Base-by-base conservation (phyloP, 306 rosid species). In the Clitoria ternatea region DNA sequence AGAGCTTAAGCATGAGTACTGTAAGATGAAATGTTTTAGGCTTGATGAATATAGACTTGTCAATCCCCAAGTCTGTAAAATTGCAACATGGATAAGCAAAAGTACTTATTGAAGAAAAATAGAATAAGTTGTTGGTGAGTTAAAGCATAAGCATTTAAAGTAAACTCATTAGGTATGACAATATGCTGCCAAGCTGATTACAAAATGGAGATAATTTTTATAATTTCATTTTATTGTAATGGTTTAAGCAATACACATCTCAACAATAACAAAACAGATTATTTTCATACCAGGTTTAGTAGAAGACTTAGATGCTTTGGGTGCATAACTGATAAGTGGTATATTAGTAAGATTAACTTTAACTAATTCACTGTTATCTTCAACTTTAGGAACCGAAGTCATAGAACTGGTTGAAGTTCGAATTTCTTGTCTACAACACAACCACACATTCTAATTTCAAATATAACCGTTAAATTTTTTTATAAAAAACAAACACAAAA, bases 1-100 rank as follows among this genome's bases (percentile, higher is more conserved):
- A 94, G 79, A 94, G 81, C 80, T 94, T 94, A 77, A 94, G 80
- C 97, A 94, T 91, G 63, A 94, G 90, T 70, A 94, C 92, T 35
- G 96, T 94, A 19, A 90, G 83, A 70, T 94, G 96, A 79, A 94
- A 91, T 2, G 96, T 94, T 86, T 81, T 82, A 13, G 95, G 99
- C 69, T 89, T 89, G 57, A 87, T 89, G 83, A 94, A 91, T 75
- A 86, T 77, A 40, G 99, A 94, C 77, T 83, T 86, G 56, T 94
- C 95, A 60, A 94, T 86, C 68, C 95, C 91, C 80, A 81, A 60
- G 59, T 76, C 98, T 80, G 81, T 49, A 76, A 64, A 61, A 45
- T 67, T 61, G 73, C 56, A 60, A 81, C 53, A 55, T 6, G 75
- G 40, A 66, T 74, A 66, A 66, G 74, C n/a, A 35, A 68, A 36